Evolutionary conservation across 192 early-diverging fungal species (phyloP), one percentile per base, ranked within the genome.

Genomic region (Coemansia sp.): DNA sequence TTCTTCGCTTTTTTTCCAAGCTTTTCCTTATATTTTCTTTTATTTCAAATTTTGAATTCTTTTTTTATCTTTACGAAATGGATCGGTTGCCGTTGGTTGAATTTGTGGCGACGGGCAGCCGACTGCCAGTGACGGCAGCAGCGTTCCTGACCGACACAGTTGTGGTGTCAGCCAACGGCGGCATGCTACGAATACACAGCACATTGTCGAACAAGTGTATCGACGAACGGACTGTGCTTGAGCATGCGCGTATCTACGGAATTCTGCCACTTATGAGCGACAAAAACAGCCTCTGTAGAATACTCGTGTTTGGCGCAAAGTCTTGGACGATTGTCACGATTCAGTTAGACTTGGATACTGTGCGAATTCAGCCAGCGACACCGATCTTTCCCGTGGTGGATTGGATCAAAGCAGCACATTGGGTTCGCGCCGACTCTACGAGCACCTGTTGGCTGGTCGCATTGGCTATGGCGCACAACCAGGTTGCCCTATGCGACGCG

Each of bases 351-450:
- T 33, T 44, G 9, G 8, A 33, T 13, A 31, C 27, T 27, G 4
- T 13, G 27, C 29, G 21, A 29, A n/a, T 36, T 35, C 33, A 36
- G 33, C 7, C 17, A 8, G 16, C 6, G 4, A 11, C 36, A 2
- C 59, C 1, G 37, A 24, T 3, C 39, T 67, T 35, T 54, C 72
- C 85, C 13, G 79, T 87, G 50, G 79, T 70, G 6, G 92, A 94
- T 74, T 94, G 93, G 93, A 90, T 94, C 67, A 84, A 88, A 57
- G 92, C 92, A 64, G 85, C 84, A 4, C 88, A 89, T 41, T 94
- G 91, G 90, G 64, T 92, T 6, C 73, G 71, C 57, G 7, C 11
- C 6, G 17, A 6, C n/a, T 24, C 35, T 2, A 64, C 63, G 14
- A 19, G 39, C 3, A 19, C 35, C 2, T 53, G 37, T 13, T 61